phyloP scores from a whole-genome alignment of 148 eudicot genomes.

The Cornus suecica region DNA sequence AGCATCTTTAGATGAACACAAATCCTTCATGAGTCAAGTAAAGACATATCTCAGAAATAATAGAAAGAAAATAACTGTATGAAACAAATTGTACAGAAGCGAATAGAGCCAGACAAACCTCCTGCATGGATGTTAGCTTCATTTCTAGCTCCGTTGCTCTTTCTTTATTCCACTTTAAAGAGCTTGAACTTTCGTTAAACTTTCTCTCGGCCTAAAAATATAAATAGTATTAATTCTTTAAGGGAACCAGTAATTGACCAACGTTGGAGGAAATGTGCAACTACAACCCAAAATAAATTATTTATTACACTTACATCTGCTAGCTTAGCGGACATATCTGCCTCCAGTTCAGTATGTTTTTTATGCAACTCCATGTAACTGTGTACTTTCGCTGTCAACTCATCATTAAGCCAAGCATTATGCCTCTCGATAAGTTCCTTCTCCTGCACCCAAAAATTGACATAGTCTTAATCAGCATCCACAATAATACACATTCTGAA shows the following conservation, averaged over 20 bases:
- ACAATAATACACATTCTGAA: not conserved
- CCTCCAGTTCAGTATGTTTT: conserved; percentile 61
- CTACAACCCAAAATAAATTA: not conserved
- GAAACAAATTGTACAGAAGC: not conserved
- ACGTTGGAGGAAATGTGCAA: not conserved
- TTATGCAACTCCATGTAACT: conserved; percentile 60
- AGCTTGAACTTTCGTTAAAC: conserved; percentile 55
- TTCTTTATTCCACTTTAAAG: conserved; percentile 69
- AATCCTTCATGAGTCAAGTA: conserved; percentile 33
- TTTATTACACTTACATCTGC: conserved; percentile 44
- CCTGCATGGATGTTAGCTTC: conserved; percentile 59
- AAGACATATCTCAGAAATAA: conserved; percentile 7
- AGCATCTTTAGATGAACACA: conserved; percentile 60
- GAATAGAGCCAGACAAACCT: conserved; percentile 27
- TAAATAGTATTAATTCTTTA: too few relatives aligned
- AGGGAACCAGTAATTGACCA: not conserved
- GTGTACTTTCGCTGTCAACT: conserved; percentile 61
- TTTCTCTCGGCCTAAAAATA: conserved; percentile 53
- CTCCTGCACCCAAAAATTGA: conserved; percentile 45
- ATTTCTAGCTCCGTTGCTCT: conserved; percentile 66
- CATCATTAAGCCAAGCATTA: conserved; percentile 88
- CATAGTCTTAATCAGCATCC: not conserved
- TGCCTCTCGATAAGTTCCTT: conserved; percentile 92
- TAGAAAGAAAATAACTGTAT: not conserved
- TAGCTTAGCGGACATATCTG: conserved; percentile 74